phyloP scores from a whole-genome alignment of 1,139 yeast genomes.

The Ogataea hybrid region DNA sequence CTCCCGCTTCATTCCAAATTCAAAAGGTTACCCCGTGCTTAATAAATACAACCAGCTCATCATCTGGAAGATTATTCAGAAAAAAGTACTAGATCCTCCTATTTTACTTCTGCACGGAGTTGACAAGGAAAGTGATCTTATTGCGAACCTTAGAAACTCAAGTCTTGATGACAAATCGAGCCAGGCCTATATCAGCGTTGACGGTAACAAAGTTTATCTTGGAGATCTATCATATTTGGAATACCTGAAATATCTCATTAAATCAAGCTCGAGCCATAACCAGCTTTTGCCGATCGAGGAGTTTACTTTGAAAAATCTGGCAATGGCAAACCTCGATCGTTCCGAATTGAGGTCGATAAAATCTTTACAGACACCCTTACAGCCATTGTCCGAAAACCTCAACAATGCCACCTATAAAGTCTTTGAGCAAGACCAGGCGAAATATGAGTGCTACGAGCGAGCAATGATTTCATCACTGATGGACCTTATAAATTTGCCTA shows the following conservation, averaged over 20 bases:
- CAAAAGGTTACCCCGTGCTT: conserved; percentile 59
- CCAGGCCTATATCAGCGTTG: conserved; percentile 31
- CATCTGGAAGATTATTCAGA: conserved; percentile 37
- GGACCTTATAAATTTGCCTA: conserved; percentile 32
- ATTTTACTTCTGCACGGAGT: conserved; percentile 42
- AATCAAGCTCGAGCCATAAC: conserved; percentile 18
- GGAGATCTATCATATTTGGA: conserved; percentile 48
- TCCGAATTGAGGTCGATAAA: conserved; percentile 11
- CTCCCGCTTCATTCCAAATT: conserved; percentile 52
- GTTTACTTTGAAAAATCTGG: conserved; percentile 23
- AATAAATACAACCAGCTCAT: conserved; percentile 52
- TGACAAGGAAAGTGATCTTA: conserved; percentile 34
- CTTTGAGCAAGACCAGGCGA: conserved; percentile 67
- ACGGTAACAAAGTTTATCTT: conserved; percentile 42
- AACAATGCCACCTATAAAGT: conserved; percentile 58
- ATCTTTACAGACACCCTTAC: conserved; percentile 52
- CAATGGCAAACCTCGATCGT: conserved; percentile 12
- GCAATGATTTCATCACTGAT: conserved; percentile 63
- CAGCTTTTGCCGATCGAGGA: conserved; percentile 27
- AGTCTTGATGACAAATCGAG: conserved; percentile 10
- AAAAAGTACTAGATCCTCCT: conserved; percentile 31
- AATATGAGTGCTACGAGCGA: conserved; percentile 63
- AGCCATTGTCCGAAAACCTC: conserved; percentile 62
- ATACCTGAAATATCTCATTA: conserved; percentile 33
- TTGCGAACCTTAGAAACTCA: conserved; percentile 9